Evolutionary conservation across 108 stramenopile species (phyloP), one percentile per base, ranked within the genome.

Genomic region (Asterionellopsis glacialis): DNA sequence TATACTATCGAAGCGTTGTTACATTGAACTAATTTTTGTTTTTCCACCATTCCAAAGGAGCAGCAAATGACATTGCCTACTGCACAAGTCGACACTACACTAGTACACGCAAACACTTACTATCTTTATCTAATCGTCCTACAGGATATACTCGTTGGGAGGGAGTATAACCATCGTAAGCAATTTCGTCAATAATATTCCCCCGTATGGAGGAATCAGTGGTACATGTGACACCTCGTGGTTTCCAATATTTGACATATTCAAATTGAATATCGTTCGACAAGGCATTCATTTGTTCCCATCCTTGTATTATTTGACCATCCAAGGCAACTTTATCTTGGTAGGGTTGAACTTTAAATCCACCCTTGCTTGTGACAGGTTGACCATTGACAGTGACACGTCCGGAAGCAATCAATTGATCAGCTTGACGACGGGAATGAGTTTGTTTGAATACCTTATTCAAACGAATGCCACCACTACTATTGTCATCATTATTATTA

Each of bases 371-470:
- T 9, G 59, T 50, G 0, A 78, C 75, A 14, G 64, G 69, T 42
- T 59, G 40, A 11, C 72, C 83, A 68, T 92, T 92, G 41, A 92
- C 65, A 0, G 73, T 59, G 13, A 92, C 81, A 11, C 90, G 66
- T 15, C 84, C 87, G 12, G 48, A 18, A 23, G 55, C 72, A 47
- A 92, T 88, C 25, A 92, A 71, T 47, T 41, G 23, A 67, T 91
- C 90, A 0, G 90, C 85, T 54, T 73, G 62, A 45, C 90, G 63
- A 57, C 90, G 56, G 9, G 84, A 85, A 69, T 91, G 86, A 0
- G 84, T 87, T 13, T 68, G 61, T 43, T 83, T 87, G 77, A 91
- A 87, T 10, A 84, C 83, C 51, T 91, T 91, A 73, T 91, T 91
- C 43, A 91, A 72, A 45, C 90, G 65, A 19, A 90, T 78, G 33